Base-by-base conservation (phyloP, 805 yeast genomes). In the Ogataea trehaloabstinens region DNA sequence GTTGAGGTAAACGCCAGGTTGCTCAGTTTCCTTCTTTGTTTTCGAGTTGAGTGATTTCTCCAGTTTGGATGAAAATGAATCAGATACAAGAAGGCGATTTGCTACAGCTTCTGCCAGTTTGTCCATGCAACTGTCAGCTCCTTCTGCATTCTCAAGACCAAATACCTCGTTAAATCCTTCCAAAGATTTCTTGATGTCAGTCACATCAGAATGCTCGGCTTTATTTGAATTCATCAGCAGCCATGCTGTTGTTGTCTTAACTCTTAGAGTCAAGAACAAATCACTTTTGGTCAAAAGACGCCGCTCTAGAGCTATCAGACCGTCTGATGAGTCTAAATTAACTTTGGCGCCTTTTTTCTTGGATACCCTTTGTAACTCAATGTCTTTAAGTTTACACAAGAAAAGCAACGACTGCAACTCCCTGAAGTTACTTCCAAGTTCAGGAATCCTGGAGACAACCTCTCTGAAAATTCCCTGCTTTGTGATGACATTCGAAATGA, bases 221-320 rank as follows among this genome's bases (percentile, higher is more conserved):
- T 31, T 10, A 10, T 7, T 7, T n/a, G 8, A 10, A n/a, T 28
- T 16, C 18, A n/a, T 28, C 16, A 16, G 13, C 8, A n/a, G 13
- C n/a, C n/a, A n/a, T 16, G 31, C 8, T 8, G 31, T 10, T 18
- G 39, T 21, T 7, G 34, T 17, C 19, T 31, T 38, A 12, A 37
- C 31, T 8, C 24, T 18, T 19, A 52, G 53, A 17, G 34, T 30
- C 41, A 77, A 54, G 45, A 66, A 67, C 35, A 73, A 52, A 41
- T 64, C 67, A 41, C 61, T 67, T 49, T 74, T 74, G 15, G 75
- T 79, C 38, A 64, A 58, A 45, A 76, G 61, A 33, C 79, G 70
- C 45, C 79, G 63, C 29, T 57, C 53, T 40, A 76, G 60, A 18
- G 66, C 55, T 34, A 56, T 61, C 51, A 69, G 76, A 41, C 75